Percentiles rank a stretch among this genome's conserved stretches.
Evolutionary conservation across 805 yeast genomes (phyloP).

Genomic region (Yarrowia sp.): DNA sequence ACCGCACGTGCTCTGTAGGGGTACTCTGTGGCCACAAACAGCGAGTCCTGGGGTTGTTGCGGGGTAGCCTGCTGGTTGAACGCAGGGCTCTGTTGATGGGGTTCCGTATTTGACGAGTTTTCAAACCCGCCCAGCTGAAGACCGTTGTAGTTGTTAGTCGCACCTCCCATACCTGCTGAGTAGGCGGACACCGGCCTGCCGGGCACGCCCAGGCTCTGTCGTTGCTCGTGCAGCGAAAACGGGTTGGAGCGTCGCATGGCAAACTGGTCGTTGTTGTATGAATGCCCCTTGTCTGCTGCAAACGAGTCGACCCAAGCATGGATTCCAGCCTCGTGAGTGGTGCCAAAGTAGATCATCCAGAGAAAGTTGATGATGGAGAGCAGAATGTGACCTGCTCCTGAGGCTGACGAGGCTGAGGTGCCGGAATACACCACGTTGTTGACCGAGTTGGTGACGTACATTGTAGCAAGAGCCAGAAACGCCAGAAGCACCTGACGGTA

Average conservation of each 20-base stretch:
- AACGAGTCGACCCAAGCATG: constrained; percentile 83
- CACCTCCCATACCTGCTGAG: constrained; percentile 35
- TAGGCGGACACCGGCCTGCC: constrained; percentile 36
- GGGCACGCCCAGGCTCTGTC: constrained; percentile 21
- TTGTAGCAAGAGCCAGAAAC: constrained; percentile 64
- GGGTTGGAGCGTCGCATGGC: constrained; percentile 22
- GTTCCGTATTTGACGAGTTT: constrained; percentile 33
- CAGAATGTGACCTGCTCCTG: constrained; percentile 88
- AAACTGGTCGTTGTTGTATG: constrained; percentile 22
- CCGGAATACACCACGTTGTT: constrained; percentile 72
- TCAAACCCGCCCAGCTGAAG: constrained; percentile 41
- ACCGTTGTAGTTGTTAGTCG: background rate
- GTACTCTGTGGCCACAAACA: constrained; percentile 48
- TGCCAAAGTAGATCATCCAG: constrained; percentile 89
- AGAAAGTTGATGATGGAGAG: constrained; percentile 75
- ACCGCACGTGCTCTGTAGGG: constrained; percentile 85
- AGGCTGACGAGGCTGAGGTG: constrained; percentile 69
- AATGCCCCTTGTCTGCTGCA: constrained; percentile 43
- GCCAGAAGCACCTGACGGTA: constrained; percentile 59
- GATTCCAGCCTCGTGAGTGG: constrained; percentile 83
- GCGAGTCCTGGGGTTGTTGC: constrained; percentile 27
- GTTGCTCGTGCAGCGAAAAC: constrained; percentile 20
- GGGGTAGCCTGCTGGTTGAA: background rate
- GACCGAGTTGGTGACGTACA: constrained; percentile 81
- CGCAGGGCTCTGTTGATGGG: constrained; percentile 1